Percentiles rank a stretch among this genome's conserved stretches.
phyloP scores from a whole-genome alignment of 306 rosid species.

The Hylodesmum podocarpum region DNA sequence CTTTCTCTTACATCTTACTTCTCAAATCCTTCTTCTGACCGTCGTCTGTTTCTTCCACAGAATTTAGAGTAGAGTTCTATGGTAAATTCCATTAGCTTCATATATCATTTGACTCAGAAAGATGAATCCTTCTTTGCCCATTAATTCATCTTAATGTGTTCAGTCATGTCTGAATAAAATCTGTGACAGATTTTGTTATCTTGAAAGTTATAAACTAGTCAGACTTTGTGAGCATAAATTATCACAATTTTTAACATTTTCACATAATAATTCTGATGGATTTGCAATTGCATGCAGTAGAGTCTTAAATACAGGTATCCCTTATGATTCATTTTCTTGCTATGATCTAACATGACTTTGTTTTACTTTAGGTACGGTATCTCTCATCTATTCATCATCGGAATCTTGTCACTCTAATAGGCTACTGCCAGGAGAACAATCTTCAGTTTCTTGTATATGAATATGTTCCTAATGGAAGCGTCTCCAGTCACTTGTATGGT shows the following conservation, averaged over 20 bases:
- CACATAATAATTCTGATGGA: constrained; percentile 8
- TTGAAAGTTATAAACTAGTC: background rate
- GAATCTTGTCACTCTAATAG: constrained; percentile 81
- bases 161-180: background rate
- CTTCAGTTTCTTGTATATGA: constrained; percentile 86
- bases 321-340: constrained; percentile 33
- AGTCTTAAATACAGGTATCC: background rate
- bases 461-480: constrained; percentile 85
- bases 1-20: background rate
- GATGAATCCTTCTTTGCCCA: constrained; percentile 4
- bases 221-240: background rate
- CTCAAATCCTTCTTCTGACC: background rate
- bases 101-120: constrained; percentile 12
- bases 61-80: background rate
- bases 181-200: background rate
- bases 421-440: constrained; percentile 91
- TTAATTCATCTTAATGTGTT: constrained; percentile 9
- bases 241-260: background rate
- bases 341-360: constrained; percentile 40
- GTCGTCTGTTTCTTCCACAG: constrained; percentile 2
- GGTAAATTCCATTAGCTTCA: background rate
- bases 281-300: background rate
- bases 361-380: constrained; percentile 68
- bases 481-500: constrained; percentile 93
- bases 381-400: constrained; percentile 78